Base-by-base conservation (phyloP, 164 flowering plant species). In the Liquidambar formosana region DNA sequence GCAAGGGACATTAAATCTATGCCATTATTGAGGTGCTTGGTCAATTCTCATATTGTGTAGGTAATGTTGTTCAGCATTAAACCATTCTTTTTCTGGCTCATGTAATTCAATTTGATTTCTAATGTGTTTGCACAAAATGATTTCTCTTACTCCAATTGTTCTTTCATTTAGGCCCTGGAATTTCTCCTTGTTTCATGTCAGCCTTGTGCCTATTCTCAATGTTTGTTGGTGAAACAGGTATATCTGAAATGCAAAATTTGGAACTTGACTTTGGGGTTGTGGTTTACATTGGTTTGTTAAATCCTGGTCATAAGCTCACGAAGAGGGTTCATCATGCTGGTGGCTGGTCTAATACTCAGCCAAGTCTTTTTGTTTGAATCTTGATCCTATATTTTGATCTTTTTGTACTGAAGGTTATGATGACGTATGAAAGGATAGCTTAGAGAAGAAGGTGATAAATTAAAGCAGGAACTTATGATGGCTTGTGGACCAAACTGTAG, bases 211-310 rank as follows among this genome's bases (percentile, higher is more conserved):
- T 97, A n/a, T 92, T 76, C 64, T 94, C 23, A 87, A 77, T 73
- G 98, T n/a, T 87, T 61, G 98, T 94, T 71, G 98, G 98, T 49
- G 98, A n/a, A 94, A 75, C 98, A 85, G 92, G 98, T 92, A 79
- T 62, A 60, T 23, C 48, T 56, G 33, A 26, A 2, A 54, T 9
- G 18, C 48, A 44, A 12, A n/a, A 10, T 11, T 26, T n/a, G n/a
- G n/a, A n/a, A n/a, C n/a, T n/a, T 6, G 6, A 33, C 6, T 33
- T 33, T 33, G 41, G 41, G 41, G 6, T 33, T 33, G 2, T n/a
- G 6, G 41, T 33, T 2, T 2, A 33, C 41, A 33, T 33, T 33
- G 41, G 6, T 33, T 33, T 33, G 41, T 2, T 33, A 33, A 33
- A 33, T 33, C 6, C 41, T 33, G 41, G 41, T 33, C 41, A 33